These are phyloP conservation scores for Xanthoceras sorbifolium DNA, from an alignment of 345 rosid species.

Conservation along the genomic window DNA sequence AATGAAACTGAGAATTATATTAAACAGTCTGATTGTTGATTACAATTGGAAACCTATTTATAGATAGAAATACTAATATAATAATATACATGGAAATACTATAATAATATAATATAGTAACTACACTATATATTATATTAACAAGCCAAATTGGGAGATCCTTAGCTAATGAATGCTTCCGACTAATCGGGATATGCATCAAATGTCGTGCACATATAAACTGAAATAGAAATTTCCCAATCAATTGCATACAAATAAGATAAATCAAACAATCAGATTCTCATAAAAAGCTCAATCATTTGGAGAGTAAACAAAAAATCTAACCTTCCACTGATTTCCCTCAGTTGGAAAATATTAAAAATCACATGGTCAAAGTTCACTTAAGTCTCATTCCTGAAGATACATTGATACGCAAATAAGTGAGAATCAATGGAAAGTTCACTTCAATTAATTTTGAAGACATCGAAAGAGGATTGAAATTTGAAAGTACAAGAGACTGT, in stretches of 20 bases:
- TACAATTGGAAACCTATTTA: too few relatives aligned
- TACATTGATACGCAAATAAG: not conserved
- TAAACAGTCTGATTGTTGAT: too few relatives aligned
- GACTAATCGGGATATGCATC: not conserved
- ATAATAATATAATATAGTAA: too few relatives aligned
- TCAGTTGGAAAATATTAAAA: conserved; percentile 17
- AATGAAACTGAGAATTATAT: too few relatives aligned
- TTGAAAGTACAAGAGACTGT: conserved; percentile 16
- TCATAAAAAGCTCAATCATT: not conserved
- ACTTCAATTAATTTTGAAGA: not conserved
- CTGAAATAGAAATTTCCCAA: not conserved
- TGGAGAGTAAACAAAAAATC: not conserved
- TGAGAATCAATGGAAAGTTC: not conserved
- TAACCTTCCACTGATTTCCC: conserved; percentile 23
- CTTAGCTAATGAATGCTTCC: not conserved
- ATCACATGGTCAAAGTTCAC: conserved; percentile 24
- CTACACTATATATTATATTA: too few relatives aligned
- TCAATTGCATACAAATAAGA: not conserved
- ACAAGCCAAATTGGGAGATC: not conserved
- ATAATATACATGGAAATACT: too few relatives aligned
- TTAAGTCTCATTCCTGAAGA: conserved; percentile 13
- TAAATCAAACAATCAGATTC: not conserved
- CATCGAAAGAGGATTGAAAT: not conserved
- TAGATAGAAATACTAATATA: too few relatives aligned
- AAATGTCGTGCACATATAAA: not conserved